Percentiles rank a stretch among this genome's conserved stretches.
These are phyloP conservation scores for Syzygium syzygioides DNA, from an alignment of 441 rosid species.

Conservation along the genomic window DNA sequence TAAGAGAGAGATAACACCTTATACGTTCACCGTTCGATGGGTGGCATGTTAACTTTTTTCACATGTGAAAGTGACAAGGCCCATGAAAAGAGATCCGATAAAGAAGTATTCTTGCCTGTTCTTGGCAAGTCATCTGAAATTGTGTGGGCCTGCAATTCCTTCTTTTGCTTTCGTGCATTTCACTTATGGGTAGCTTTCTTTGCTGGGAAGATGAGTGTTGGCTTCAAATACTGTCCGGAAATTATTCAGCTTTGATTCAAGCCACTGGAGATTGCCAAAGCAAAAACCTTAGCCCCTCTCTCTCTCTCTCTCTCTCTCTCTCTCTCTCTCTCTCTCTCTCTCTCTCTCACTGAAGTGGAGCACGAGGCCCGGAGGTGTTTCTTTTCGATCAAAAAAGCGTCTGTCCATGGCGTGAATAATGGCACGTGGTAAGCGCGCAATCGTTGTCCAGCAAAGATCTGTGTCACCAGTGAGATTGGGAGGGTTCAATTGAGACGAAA, in stretches of 20 bases:
- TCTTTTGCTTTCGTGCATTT: neutral
- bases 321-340: too few species aligned
- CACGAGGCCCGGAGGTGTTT: neutral
- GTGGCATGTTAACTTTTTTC: neutral
- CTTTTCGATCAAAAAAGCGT: neutral
- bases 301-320: fast-evolving
- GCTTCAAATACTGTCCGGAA: too few species aligned
- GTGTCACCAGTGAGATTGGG: too few species aligned
- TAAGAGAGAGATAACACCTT: neutral
- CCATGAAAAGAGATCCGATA: neutral
- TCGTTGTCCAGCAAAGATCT: too few species aligned
- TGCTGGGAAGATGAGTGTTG: neutral
- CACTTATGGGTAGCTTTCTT: neutral
- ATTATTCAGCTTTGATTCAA: too few species aligned
- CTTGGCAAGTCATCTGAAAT: too few species aligned
- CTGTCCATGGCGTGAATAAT: neutral
- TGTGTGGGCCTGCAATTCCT: neutral
- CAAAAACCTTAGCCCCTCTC: too few species aligned
- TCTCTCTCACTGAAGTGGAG: neutral
- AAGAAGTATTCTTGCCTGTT: neutral
- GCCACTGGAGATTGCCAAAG: too few species aligned
- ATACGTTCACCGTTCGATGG: fast-evolving
- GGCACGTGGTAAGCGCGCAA: neutral
- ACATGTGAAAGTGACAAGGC: too few species aligned
- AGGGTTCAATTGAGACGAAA: too few species aligned